These are phyloP conservation scores for Entomortierella chlamydospora DNA, from an alignment of 192 early-diverging fungal genomes.

Conservation along the genomic window DNA sequence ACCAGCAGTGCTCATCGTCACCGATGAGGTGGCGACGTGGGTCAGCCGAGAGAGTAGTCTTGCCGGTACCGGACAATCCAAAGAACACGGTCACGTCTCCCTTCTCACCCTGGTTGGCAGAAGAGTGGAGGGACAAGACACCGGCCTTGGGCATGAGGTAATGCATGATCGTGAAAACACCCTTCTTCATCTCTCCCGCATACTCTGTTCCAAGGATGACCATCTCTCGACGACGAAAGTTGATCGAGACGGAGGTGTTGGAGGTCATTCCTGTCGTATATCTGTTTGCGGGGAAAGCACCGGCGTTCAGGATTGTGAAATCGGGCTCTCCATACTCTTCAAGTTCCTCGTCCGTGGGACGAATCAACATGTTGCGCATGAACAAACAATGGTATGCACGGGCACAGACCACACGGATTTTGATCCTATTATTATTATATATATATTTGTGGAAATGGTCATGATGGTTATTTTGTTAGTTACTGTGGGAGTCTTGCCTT, in stretches of 20 bases:
- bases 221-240: slow-evolving; percentile 96
- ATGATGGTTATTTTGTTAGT: slow-evolving; percentile 74
- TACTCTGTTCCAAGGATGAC: slow-evolving; percentile 98
- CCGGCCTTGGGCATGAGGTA: slow-evolving; percentile 97
- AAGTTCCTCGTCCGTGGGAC: slow-evolving; percentile 92
- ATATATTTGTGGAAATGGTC: no score
- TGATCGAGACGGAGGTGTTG: slow-evolving; percentile 90
- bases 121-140: slow-evolving; percentile 91
- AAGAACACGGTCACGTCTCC: slow-evolving; percentile 98
- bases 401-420: slow-evolving; percentile 95
- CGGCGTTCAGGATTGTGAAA: slow-evolving; percentile 98
- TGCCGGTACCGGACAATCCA: slow-evolving; percentile 97
- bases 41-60: slow-evolving; percentile 97
- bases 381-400: slow-evolving; percentile 97
- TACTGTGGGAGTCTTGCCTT: background rate
- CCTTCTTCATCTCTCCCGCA: slow-evolving; percentile 99
- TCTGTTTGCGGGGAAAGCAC: slow-evolving; percentile 92
- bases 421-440: slow-evolving; percentile 77
- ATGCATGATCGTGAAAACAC: slow-evolving; percentile 98
- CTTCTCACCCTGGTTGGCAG: slow-evolving; percentile 90
- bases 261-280: slow-evolving; percentile 98
- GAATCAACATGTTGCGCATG: slow-evolving; percentile 99
- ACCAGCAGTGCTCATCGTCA: slow-evolving; percentile 99
- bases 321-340: slow-evolving; percentile 94
- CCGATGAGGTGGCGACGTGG: slow-evolving; percentile 93